Percentiles rank a stretch among this genome's conserved stretches.
phyloP scores from a whole-genome alignment of 164 flowering plant genomes.

The Protea cynaroides region DNA sequence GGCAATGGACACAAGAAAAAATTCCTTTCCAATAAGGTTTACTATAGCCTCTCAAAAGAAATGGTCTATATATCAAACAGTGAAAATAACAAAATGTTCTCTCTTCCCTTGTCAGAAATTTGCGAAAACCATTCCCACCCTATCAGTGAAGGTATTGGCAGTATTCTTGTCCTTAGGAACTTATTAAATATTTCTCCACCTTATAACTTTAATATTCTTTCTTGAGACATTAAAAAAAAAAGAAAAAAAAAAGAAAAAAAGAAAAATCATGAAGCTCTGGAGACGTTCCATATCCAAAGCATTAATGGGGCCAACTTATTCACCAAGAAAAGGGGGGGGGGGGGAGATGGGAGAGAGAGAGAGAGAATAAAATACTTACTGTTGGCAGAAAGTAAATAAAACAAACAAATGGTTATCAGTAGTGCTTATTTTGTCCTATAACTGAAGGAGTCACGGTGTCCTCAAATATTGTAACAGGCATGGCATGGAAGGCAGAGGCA shows the following conservation, averaged over 20 bases:
- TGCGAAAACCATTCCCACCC: too few relatives aligned
- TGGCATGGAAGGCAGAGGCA: slow-evolving; percentile 99
- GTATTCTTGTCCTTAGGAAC: too few relatives aligned
- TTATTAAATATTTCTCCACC: background rate
- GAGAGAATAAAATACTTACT: background rate
- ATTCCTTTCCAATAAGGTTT: too few relatives aligned
- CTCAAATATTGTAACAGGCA: slow-evolving; percentile 37
- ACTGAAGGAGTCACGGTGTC: background rate
- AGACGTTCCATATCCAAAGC: too few relatives aligned
- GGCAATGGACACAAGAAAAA: too few relatives aligned
- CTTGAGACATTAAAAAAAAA: background rate
- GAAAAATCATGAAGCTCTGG: background rate
- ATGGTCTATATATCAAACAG: too few relatives aligned
- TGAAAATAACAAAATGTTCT: too few relatives aligned
- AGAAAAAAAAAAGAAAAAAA: background rate
- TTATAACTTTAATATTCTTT: background rate
- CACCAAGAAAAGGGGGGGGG: background rate
- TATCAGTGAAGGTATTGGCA: too few relatives aligned
- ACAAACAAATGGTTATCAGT: background rate
- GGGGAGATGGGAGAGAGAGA: background rate
- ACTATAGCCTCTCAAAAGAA: too few relatives aligned
- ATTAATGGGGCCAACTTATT: too few relatives aligned
- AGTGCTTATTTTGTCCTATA: background rate
- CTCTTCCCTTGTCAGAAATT: too few relatives aligned
- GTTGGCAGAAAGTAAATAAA: background rate